Base-by-base conservation (phyloP, 1,139 yeast species). In the Taiozyma sp. region DNA sequence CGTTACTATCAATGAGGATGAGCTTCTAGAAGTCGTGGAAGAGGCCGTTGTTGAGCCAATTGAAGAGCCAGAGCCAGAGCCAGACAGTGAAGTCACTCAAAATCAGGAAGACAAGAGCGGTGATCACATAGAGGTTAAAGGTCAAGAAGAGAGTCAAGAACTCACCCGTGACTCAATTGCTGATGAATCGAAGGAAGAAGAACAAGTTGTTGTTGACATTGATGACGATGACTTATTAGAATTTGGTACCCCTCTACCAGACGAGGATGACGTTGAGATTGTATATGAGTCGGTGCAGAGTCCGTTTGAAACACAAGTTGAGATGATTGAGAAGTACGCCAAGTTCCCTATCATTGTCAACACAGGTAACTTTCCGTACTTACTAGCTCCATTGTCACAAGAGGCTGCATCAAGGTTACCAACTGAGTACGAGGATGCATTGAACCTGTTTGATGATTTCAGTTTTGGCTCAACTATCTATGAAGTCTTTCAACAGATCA, bases 301-400 rank as follows among this genome's bases (percentile, higher is more conserved):
- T 10, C 22, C 24, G 7, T 21, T 21, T 5, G 6, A 37, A 21
- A 37, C 41, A 7, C 24, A 37, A 21, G 24, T 19, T 10, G 22
- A 16, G 24, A 19, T 37, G 24, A 21, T 37, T 10, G 41, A 37
- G 14, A 37, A 37, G 24, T 42, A 21, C 37, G 45, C 39, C 26
- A 40, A 21, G 29, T 45, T 54, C 14, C 60, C 61, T 6, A 51
- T 61, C 9, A 54, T 61, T 26, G 44, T 61, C 2, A 49, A 53
- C n/a, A 58, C 60, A 3, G 46, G 49, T 21, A 51, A 51, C 30
- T 58, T 54, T n/a, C 59, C 61, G 7, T 59, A 59, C 32, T 43
- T 58, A 2, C 35, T 61, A n/a, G 52, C 58, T 1, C 62, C 63
- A 6, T 42, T 57, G 13, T 26, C 52, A 2, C 43, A 47, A 2